Evolutionary conservation across 2,329 filamentous ascomycete genomes (phyloP).

Genomic region (Aureobasidium musti): DNA sequence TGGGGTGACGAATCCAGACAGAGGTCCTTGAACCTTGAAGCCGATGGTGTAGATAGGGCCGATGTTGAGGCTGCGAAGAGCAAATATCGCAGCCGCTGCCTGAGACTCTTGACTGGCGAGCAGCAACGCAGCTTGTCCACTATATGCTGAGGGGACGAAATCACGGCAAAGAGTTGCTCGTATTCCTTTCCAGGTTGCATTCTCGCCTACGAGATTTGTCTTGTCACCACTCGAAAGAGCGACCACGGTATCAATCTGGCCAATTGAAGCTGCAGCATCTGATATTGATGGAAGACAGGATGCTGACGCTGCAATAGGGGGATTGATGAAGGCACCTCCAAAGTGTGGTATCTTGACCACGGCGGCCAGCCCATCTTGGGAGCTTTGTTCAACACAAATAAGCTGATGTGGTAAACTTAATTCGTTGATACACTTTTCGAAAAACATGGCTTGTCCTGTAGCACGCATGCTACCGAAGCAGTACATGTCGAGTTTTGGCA

Average conservation of each 20-base stretch:
- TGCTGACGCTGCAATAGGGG: conserved; percentile 59
- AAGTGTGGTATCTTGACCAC: conserved; percentile 74
- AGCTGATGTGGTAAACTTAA: conserved; percentile 85
- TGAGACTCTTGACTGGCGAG: conserved; percentile 72
- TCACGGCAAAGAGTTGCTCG: conserved; percentile 77
- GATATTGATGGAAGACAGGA: conserved; percentile 67
- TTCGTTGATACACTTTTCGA: conserved; percentile 65
- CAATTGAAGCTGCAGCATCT: conserved; percentile 75
- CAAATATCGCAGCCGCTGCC: conserved; percentile 76
- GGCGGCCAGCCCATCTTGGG: conserved; percentile 67
- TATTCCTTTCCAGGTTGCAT: conserved; percentile 83
- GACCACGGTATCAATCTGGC: conserved; percentile 79
- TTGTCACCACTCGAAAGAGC: conserved; percentile 56
- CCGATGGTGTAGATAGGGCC: conserved; percentile 82
- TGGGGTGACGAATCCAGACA: conserved; percentile 66
- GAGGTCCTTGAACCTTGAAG: conserved; percentile 62
- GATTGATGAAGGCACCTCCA: conserved; percentile 79
- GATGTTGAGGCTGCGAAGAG: conserved; percentile 72
- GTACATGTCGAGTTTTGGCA: conserved; percentile 78
- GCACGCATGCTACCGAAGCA: conserved; percentile 72
- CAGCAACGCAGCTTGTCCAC: conserved; percentile 72
- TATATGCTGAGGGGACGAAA: conserved; percentile 79
- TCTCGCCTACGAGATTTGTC: conserved; percentile 71
- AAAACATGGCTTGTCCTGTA: conserved; percentile 80
- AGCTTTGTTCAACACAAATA: conserved; percentile 69